Evolutionary conservation across 2,329 filamentous ascomycete species (phyloP), one percentile per base, ranked within the genome.

Genomic region (Colletotrichum somersetense): DNA sequence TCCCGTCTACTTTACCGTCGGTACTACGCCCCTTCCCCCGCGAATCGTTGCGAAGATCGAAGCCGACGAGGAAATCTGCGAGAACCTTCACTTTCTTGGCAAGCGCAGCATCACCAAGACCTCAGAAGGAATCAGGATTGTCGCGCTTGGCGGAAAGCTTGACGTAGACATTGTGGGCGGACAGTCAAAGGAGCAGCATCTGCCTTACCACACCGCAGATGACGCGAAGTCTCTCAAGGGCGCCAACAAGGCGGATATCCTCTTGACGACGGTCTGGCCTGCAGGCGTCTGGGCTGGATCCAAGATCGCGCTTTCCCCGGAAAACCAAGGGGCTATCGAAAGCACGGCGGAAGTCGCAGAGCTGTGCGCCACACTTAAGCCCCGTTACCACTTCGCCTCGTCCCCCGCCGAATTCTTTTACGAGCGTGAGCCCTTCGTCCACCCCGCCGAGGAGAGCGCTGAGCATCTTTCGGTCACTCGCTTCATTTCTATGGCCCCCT

Each of bases 401-500:
- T 93, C 93, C 0, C 87, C 89, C 1, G 80, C 79, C 11, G 82
- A 86, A 8, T 91, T 91, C 77, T 96, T 93, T 82, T 98, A 92
- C 80, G 96, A 99, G 83, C 91, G 96, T 67, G 96, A 98, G 81
- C 94, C 96, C 0, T 99, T 98, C 84, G 91, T 96, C 78, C 92
- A 97, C 79, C 86, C 88, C 1, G 75, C 82, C 8, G 79, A 81
- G 48, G 81, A 82, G 18, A 83, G 83, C 0, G 76, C 80, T 8
- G 86, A 91, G 68, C 82, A 85, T 30, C 87, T 88, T 74, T 83
- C 86, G 1, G 82, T 97, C 12, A 98, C 96, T 1, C 91, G 96
- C 23, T 99, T 99, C 83, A 93, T 98, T 77, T 97, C 95, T 65
- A 85, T 98, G 65, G 95, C 95, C 0, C 87, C 92, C 0, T 95